Base-by-base conservation (phyloP, 768 basidiomycete species). In the Tubosaeta sp. region DNA sequence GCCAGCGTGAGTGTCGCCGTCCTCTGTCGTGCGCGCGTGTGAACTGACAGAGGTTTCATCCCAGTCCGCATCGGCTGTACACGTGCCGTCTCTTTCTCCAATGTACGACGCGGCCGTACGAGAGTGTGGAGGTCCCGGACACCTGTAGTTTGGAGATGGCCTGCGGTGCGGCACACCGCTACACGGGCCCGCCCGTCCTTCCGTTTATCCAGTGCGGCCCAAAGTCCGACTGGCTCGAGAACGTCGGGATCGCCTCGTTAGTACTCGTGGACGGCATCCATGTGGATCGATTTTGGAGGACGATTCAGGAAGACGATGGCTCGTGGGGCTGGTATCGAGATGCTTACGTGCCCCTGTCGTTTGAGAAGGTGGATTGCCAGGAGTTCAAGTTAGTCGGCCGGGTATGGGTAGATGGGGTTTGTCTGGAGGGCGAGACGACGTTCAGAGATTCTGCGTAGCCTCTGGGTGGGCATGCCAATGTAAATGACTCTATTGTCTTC, bases 311-410 rank as follows among this genome's bases (percentile, higher is more conserved):
- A 5, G 50, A 35, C 7, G 58, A 66, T 16, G 59, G 63, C 22
- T 53, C 49, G 10, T 65, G 61, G 48, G 70, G 66, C 33, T 73
- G 70, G 71, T 61, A 54, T 31, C 59, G 73, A 55, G 67, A 71
- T 39, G 70, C 75, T 54, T 78, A 72, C 69, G 67, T 79, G 9
- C 80, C 80, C 0, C 65, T 82, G 27, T 78, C 81, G 22, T 80
- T 82, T 53, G 64, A 68, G 25, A 76, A 74, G 64, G 66, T 68
- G 48, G 79, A 80, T 54, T 76, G 75, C 42, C 66, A 75, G 16
- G 59, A 65, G 41, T 81, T 81, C 58, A 61, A 61, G 33, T 51
- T 81, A 17, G 59, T 63, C 4, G 70, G 72, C 13, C 60, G 60
- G n/a, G 65, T 77, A 9, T 71, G 70, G 64, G 60, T 79, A 37